phyloP scores from a whole-genome alignment of 2,329 filamentous ascomycete species.

The Paradendryphiella salina region DNA sequence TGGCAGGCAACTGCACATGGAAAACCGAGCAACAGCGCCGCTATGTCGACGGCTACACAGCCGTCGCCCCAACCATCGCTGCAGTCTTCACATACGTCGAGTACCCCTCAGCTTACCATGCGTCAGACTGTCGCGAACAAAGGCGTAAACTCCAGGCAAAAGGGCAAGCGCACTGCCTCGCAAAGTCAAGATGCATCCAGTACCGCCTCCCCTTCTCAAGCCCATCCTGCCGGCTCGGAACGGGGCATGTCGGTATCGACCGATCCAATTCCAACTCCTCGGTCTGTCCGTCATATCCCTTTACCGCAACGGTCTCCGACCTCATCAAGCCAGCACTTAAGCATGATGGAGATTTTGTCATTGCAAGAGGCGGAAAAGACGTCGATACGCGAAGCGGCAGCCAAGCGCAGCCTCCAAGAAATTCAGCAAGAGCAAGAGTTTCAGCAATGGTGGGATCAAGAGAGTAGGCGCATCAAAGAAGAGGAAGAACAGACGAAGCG shows the following conservation, averaged over 20 bases:
- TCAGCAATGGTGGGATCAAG: constrained; percentile 93
- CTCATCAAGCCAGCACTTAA: constrained; percentile 68
- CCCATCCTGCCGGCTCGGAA: constrained; percentile 28
- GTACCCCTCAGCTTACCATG: constrained; percentile 61
- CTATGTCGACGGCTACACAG: constrained; percentile 12
- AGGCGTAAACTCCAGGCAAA: constrained; percentile 29
- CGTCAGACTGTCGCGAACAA: constrained; percentile 59
- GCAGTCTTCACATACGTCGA: constrained; percentile 26
- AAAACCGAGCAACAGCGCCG: constrained; percentile 32
- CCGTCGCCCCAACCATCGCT: constrained; percentile 20
- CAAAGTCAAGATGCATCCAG: constrained; percentile 18
- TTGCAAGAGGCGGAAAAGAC: constrained; percentile 86
- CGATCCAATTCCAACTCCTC: constrained; percentile 46
- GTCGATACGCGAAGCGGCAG: constrained; percentile 76
- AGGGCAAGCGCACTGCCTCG: constrained; percentile 25
- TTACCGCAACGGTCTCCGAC: constrained; percentile 63
- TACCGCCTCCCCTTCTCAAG: constrained; percentile 32
- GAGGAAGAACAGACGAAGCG: constrained; percentile 54
- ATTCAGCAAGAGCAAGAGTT: constrained; percentile 98
- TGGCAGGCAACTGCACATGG: constrained; percentile 41
- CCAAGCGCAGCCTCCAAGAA: constrained; percentile 86
- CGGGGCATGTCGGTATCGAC: constrained; percentile 43
- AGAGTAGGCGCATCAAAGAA: constrained; percentile 71
- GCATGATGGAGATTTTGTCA: constrained; percentile 84
- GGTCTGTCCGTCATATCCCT: constrained; percentile 53